Percentiles rank a stretch among this genome's conserved stretches.
Conservation (phyloP, 805 yeast genomes). For the Yamadazyma laniorum region DNA sequence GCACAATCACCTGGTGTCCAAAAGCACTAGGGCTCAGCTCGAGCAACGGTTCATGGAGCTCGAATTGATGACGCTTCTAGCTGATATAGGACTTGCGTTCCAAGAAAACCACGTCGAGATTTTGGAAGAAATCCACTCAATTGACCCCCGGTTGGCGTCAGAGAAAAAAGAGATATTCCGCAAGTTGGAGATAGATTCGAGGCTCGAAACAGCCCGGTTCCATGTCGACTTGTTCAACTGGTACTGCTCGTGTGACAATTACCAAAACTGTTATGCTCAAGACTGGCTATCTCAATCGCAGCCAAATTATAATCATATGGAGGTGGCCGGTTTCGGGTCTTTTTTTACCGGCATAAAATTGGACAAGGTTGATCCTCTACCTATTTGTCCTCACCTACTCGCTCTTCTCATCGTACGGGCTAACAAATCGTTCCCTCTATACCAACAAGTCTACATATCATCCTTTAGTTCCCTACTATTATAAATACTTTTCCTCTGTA, state of each 20-base stretch:
- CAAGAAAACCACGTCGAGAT: no score
- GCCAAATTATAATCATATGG: not conserved
- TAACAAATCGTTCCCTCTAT: constrained; percentile 1
- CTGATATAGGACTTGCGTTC: not conserved
- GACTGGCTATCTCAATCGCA: constrained; percentile 10
- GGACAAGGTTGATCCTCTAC: constrained; percentile 15
- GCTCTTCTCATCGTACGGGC: constrained; percentile 14
- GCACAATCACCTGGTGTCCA: not conserved
- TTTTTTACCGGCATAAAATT: constrained; percentile 10
- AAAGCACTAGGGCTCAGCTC: not conserved
- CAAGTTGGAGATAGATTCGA: not conserved
- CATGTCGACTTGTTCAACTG: constrained; percentile 18
- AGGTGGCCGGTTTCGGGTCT: not conserved
- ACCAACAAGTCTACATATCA: not conserved
- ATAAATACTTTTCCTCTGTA: no score
- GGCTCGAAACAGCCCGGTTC: not conserved
- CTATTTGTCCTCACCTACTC: constrained; percentile 24
- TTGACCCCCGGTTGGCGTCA: not conserved
- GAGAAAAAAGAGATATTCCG: not conserved
- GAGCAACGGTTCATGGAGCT: not conserved
- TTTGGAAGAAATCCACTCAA: not conserved
- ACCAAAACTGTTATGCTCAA: constrained; percentile 15
- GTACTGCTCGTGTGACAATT: constrained; percentile 32
- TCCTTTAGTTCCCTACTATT: no score
- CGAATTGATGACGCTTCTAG: not conserved